Evolutionary conservation across 441 rosid species (phyloP).

Genomic region (Rhodomyrtus psidioides): DNA sequence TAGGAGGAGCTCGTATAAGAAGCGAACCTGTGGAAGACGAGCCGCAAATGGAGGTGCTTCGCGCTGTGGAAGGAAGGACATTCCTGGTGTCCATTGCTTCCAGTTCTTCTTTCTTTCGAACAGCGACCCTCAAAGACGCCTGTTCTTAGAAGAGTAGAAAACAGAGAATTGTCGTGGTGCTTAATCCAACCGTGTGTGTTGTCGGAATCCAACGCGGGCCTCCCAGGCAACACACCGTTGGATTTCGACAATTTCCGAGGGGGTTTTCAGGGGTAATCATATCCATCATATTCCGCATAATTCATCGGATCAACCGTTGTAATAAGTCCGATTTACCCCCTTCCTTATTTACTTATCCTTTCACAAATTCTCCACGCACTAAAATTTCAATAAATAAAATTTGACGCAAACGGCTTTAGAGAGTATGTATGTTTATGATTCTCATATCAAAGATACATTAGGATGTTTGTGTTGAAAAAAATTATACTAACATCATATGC

Average conservation of each 20-base stretch:
- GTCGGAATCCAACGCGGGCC: too few relatives aligned
- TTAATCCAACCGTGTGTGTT: not conserved
- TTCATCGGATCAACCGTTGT: not conserved
- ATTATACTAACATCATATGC: not conserved
- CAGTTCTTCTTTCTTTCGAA: not conserved
- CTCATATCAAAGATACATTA: not conserved
- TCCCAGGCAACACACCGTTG: too few relatives aligned
- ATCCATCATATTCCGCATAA: not conserved
- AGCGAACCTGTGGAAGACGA: slow-evolving; percentile 30
- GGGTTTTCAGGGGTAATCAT: not conserved
- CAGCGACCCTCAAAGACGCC: not conserved
- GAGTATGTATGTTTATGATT: not conserved
- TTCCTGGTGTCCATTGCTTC: not conserved
- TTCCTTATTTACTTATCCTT: not conserved
- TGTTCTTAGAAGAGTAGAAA: not conserved
- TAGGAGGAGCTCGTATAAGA: slow-evolving; percentile 64
- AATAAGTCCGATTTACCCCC: not conserved
- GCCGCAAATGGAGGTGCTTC: not conserved
- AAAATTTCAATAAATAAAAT: too few relatives aligned
- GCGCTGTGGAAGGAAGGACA: not conserved
- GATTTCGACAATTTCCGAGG: not conserved
- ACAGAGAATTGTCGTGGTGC: not conserved
- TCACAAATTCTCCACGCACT: not conserved
- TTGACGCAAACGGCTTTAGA: not conserved
- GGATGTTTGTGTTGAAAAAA: not conserved